These are phyloP conservation scores for Colletotrichum godetiae DNA, from an alignment of 2,329 filamentous ascomycete genomes.

Conservation along the genomic window DNA sequence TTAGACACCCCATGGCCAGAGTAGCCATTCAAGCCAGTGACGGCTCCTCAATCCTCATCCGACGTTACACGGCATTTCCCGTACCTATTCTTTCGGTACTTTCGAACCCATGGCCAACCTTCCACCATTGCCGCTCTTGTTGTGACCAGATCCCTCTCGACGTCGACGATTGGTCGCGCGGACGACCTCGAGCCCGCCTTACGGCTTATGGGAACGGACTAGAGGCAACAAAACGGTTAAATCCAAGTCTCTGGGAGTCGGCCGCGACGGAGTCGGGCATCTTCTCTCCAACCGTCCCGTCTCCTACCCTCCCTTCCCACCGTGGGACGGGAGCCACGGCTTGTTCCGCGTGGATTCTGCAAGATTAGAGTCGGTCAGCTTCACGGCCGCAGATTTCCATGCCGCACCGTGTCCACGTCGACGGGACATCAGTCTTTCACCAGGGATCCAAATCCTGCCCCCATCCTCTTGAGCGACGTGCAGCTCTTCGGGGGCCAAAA, in stretches of 20 bases:
- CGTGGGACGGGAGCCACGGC: not conserved
- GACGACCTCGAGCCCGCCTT: not conserved
- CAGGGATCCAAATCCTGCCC: not conserved
- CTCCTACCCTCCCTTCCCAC: not conserved
- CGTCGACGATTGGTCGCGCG: not conserved
- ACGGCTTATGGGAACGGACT: not conserved
- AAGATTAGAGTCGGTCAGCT: not conserved
- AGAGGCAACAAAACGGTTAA: not conserved
- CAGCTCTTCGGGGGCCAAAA: conserved; percentile 6
- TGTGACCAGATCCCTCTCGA: not conserved
- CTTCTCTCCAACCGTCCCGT: not conserved
- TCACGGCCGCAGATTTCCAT: not conserved
- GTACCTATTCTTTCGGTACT: not conserved
- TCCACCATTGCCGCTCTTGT: conserved; percentile 1
- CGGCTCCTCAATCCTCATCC: conserved; percentile 3
- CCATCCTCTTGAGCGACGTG: not conserved
- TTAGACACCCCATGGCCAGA: not conserved
- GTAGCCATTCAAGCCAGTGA: not conserved
- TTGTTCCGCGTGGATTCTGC: not conserved
- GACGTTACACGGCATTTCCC: conserved; percentile 19
- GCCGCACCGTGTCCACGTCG: not conserved
- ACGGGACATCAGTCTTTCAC: not conserved
- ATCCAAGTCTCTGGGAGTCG: not conserved
- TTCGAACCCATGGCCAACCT: not conserved
- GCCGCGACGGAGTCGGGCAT: not conserved